Evolutionary conservation across 1,284 basidiomycete species (phyloP).

Genomic region (Inonotus hispidus): DNA sequence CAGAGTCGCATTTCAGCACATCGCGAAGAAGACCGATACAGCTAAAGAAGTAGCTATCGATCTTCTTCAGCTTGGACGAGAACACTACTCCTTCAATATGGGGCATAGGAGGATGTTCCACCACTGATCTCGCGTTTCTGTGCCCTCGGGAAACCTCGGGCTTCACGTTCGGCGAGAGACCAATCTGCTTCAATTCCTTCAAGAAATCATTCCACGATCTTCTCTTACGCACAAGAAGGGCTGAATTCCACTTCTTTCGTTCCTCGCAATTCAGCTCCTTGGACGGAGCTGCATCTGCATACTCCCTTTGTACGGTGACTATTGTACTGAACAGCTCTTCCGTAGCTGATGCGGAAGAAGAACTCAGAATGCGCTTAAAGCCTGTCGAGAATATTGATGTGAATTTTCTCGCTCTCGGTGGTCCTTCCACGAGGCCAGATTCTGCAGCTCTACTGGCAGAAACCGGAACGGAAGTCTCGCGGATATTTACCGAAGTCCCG

Average conservation of each 20-base stretch:
- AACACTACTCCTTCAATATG: conserved; percentile 18
- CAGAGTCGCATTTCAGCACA: conserved; percentile 58
- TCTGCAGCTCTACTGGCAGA: no score
- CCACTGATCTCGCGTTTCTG: conserved; percentile 58
- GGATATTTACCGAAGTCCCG: not conserved
- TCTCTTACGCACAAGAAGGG: conserved; percentile 74
- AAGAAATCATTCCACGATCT: conserved; percentile 91
- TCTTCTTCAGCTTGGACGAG: conserved; percentile 30
- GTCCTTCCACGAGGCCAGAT: not conserved
- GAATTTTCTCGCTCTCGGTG: conserved; percentile 44
- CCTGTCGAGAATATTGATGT: conserved; percentile 35
- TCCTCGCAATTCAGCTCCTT: conserved; percentile 51
- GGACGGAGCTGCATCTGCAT: conserved; percentile 53
- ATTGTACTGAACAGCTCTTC: conserved; percentile 74
- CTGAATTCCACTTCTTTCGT: conserved; percentile 70
- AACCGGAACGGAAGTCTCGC: no score
- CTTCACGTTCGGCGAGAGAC: conserved; percentile 70
- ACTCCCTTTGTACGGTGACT: conserved; percentile 58
- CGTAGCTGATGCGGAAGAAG: conserved; percentile 36
- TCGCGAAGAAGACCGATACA: conserved; percentile 65
- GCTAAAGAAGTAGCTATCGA: conserved; percentile 70
- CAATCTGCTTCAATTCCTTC: conserved; percentile 82
- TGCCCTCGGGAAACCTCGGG: conserved; percentile 67
- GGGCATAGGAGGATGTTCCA: conserved; percentile 51
- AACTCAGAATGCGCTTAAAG: conserved; percentile 40